Conservation (phyloP, 345 rosid species). For the Gossypium raimondii region DNA sequence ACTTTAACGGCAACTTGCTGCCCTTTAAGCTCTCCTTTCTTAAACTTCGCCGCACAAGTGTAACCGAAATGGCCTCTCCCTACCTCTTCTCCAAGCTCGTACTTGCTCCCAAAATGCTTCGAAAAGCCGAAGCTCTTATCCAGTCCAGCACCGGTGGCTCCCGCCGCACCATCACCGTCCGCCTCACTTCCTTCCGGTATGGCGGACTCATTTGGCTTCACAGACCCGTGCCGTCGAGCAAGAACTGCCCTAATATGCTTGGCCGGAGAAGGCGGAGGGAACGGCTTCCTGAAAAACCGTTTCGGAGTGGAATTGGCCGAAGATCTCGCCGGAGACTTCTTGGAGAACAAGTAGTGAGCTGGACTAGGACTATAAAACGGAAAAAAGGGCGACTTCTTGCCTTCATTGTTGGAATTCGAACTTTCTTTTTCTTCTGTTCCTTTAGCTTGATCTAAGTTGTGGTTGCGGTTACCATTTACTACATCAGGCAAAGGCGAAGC, state of each 20-base stretch:
- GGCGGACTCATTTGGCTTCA: conserved; percentile 53
- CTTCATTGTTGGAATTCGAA: conserved; percentile 28
- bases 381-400: conserved; percentile 73
- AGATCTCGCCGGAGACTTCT: conserved; percentile 71
- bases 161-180: conserved; percentile 30
- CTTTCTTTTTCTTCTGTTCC: neutral
- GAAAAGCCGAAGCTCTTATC: conserved; percentile 90
- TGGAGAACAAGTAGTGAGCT: conserved; percentile 74
- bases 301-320: conserved; percentile 76
- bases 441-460: conserved; percentile 12
- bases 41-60: conserved; percentile 83
- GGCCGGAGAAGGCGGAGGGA: conserved; percentile 97
- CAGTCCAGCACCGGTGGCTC: conserved; percentile 27
- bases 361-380: conserved; percentile 89
- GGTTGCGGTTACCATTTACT: conserved; percentile 18
- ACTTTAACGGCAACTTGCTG: conserved; percentile 93
- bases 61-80: conserved; percentile 98
- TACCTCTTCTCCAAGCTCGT: conserved; percentile 83
- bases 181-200: conserved; percentile 66
- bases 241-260: conserved; percentile 80
- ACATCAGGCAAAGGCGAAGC: conserved; percentile 24
- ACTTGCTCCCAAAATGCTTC: conserved; percentile 62
- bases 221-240: conserved; percentile 62
- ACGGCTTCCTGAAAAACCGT: conserved; percentile 66
- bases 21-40: conserved; percentile 90